A percentile compares a stretch with the other conserved stretches of the same genome.
phyloP scores from a whole-genome alignment of 495 filamentous ascomycete species.

The Penicillium ucsense region DNA sequence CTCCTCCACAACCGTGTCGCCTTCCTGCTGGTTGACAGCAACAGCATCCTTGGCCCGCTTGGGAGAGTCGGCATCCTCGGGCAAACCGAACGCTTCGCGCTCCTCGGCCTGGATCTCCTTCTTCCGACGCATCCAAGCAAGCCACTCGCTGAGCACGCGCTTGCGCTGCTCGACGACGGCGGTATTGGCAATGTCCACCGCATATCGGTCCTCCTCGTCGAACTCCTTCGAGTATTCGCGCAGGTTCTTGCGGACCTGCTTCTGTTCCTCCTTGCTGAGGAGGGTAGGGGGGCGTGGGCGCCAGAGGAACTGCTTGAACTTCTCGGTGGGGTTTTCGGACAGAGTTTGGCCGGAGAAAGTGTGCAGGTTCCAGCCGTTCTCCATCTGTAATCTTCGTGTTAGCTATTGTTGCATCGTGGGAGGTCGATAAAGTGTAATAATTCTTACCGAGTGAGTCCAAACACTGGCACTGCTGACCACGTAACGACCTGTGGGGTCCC shows the following conservation, averaged over 20 bases:
- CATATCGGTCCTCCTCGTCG: slow-evolving; percentile 88
- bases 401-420: neutral
- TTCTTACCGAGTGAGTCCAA: slow-evolving; percentile 87
- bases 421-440: neutral
- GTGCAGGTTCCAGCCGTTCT: slow-evolving; percentile 97
- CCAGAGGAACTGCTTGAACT: slow-evolving; percentile 96
- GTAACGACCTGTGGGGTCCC: slow-evolving; percentile 93
- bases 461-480: slow-evolving; percentile 84
- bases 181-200: slow-evolving; percentile 83
- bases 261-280: slow-evolving; percentile 89
- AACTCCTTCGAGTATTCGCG: slow-evolving; percentile 91
- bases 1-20: slow-evolving; percentile 71
- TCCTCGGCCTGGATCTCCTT: slow-evolving; percentile 67
- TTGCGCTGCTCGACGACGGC: slow-evolving; percentile 85
- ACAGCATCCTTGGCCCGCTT: slow-evolving; percentile 42
- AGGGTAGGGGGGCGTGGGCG: slow-evolving; percentile 83
- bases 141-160: slow-evolving; percentile 79
- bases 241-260: slow-evolving; percentile 94
- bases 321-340: slow-evolving; percentile 86
- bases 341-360: slow-evolving; percentile 87
- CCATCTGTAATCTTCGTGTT: slow-evolving; percentile 54
- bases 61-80: slow-evolving; percentile 49
- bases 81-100: slow-evolving; percentile 54
- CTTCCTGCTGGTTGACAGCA: slow-evolving; percentile 43
- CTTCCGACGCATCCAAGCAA: slow-evolving; percentile 68